Evolutionary conservation across 345 rosid species (phyloP).

Genomic region (Euphorbia peplus): DNA sequence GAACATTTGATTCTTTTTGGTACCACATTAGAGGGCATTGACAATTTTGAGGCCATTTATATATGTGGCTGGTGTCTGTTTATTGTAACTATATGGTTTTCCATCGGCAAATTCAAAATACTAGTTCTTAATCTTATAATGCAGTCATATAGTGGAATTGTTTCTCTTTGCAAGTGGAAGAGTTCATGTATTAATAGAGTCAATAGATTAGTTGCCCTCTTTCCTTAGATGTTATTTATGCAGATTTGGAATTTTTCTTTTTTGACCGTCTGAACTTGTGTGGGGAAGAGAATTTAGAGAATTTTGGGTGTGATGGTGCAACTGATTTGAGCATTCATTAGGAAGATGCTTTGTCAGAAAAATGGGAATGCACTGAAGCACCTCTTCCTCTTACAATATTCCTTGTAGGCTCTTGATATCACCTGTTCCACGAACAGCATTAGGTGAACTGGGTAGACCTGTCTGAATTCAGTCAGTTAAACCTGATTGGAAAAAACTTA

Average conservation of each 20-base stretch:
- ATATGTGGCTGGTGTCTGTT: not conserved
- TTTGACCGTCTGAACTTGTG: not conserved
- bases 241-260: not conserved
- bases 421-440: not conserved
- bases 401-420: not conserved
- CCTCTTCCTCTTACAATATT: not conserved
- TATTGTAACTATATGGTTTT: not conserved
- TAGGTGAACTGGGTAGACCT: not conserved
- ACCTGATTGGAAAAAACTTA: not conserved
- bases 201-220: not conserved
- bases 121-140: not conserved
- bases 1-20: not conserved
- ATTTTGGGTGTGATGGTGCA: not conserved
- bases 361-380: not conserved
- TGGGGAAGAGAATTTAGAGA: not conserved
- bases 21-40: not conserved
- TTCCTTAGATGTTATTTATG: not conserved
- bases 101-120: not conserved
- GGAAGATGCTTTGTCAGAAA: not conserved
- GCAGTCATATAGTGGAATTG: not conserved
- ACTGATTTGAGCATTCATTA: conserved; percentile 8
- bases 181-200: not conserved
- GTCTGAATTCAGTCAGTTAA: not conserved
- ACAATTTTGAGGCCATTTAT: not conserved
- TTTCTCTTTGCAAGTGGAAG: not conserved